Conservation (phyloP, 2,329 filamentous ascomycete genomes). For the Geosmithia putterillii region DNA sequence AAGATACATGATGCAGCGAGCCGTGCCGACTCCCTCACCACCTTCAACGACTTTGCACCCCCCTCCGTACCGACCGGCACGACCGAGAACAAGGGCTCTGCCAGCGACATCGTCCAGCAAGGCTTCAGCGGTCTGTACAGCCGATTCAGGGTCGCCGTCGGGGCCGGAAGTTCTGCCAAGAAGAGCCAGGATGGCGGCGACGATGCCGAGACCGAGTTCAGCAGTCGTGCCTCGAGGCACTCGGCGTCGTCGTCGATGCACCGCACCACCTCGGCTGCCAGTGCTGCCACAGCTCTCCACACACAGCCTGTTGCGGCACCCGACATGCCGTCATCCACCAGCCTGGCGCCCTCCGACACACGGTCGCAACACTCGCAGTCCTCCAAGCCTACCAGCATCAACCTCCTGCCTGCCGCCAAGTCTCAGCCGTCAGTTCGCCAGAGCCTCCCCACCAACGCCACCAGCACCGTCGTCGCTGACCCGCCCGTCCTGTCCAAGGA, state of each 20-base stretch:
- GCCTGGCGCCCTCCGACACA: slow-evolving; percentile 16
- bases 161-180: slow-evolving; percentile 39
- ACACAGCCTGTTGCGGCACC: slow-evolving; percentile 17
- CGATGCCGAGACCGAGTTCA: slow-evolving; percentile 16
- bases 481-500: slow-evolving; percentile 11
- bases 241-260: slow-evolving; percentile 23
- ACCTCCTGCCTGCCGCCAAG: slow-evolving; percentile 31
- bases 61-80: slow-evolving; percentile 46
- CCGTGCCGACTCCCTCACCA: slow-evolving; percentile 72
- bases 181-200: slow-evolving; percentile 9
- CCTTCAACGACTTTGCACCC: slow-evolving; percentile 84
- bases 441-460: slow-evolving; percentile 27
- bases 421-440: slow-evolving; percentile 24
- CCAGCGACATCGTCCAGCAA: slow-evolving; percentile 67
- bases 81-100: slow-evolving; percentile 56
- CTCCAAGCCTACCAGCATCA: slow-evolving; percentile 35
- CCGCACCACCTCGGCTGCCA: slow-evolving; percentile 23
- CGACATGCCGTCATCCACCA: slow-evolving; percentile 15
- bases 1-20: slow-evolving; percentile 82
- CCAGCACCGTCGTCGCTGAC: slow-evolving; percentile 25
- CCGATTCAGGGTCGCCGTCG: slow-evolving; percentile 72
- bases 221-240: slow-evolving; percentile 26
- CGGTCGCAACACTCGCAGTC: slow-evolving; percentile 26
- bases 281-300: slow-evolving; percentile 11
- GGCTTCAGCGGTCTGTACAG: slow-evolving; percentile 84